Conservation (phyloP, 345 rosid genomes). For the Rhodomyrtus tomentosa region DNA sequence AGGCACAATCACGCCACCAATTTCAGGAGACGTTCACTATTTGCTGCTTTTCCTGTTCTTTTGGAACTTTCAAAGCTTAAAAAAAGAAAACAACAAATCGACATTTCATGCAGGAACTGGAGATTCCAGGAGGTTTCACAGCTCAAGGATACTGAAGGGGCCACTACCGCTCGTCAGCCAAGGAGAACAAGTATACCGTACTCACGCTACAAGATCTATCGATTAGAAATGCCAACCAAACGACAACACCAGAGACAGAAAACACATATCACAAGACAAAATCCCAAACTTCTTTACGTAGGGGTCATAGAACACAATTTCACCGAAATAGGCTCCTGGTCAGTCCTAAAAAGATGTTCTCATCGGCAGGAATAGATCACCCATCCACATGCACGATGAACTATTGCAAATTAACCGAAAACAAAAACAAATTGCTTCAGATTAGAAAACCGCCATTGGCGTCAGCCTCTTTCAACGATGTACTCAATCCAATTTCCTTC, state of each 20-base stretch:
- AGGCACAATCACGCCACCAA: background rate
- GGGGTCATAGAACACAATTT: background rate
- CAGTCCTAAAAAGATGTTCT: background rate
- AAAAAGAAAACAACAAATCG: background rate
- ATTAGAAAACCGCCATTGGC: background rate
- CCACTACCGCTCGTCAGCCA: background rate
- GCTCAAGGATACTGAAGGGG: background rate
- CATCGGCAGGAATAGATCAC: background rate
- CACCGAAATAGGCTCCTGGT: background rate
- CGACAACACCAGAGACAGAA: background rate
- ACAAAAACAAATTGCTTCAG: background rate
- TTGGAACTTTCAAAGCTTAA: background rate
- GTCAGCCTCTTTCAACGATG: background rate
- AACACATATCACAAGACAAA: background rate
- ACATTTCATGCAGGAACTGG: background rate
- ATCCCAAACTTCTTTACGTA: background rate
- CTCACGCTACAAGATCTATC: background rate
- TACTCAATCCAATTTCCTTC: background rate
- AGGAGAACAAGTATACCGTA: background rate
- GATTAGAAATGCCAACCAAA: background rate
- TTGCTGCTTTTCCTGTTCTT: background rate
- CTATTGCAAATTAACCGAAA: background rate
- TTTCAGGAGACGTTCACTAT: background rate
- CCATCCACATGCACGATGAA: background rate
- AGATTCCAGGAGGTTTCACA: background rate